Base-by-base conservation (phyloP, 2,329 filamentous ascomycete species). In the Fusarium udum region DNA sequence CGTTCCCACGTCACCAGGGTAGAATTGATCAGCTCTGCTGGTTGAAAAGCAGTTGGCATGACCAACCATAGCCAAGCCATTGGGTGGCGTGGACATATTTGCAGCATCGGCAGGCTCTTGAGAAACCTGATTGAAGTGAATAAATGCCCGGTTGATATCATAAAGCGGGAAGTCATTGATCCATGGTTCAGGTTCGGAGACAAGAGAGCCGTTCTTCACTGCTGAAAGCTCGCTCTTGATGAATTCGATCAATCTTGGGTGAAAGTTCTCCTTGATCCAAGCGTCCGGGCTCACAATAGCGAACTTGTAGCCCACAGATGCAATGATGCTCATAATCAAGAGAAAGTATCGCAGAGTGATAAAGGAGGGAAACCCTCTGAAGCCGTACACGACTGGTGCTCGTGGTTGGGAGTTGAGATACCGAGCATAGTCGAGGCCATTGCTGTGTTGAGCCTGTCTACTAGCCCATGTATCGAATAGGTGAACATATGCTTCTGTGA, bases 391-490 rank as follows among this genome's bases (percentile, higher is more conserved):
- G 24, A 64, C 34, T 22, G 59, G 40, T 40, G 60, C 46, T 13
- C 39, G 59, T 14, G 59, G 31, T 12, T 64, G 62, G 8, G 62
- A 64, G 10, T 64, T 64, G 59, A 45, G 62, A 45, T 64, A 64
- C 12, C 45, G 62, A 18, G 59, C 39, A 53, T 64, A 64, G 58
- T 64, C 45, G 31, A 63, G 61, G 13, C 58, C 45, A n/a, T 32
- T 52, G 7, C 26, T 34, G 22, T 15, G 32, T 22, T 26, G 43
- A 53, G 61, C 61, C 26, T 63, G 45, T 37, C 45, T 37, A 36
- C 58, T 43, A 31, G 58, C 49, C 58, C 61, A 64, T 42, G 58
- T 22, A 32, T 63, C 61, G 24, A 64, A 64, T 16, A 63, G 13
- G 36, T 64, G 61, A 26, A 64, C 24, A 13, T 63, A 64, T 37